phyloP scores from a whole-genome alignment of 805 yeast genomes.

The Wickerhamiella brachini region DNA sequence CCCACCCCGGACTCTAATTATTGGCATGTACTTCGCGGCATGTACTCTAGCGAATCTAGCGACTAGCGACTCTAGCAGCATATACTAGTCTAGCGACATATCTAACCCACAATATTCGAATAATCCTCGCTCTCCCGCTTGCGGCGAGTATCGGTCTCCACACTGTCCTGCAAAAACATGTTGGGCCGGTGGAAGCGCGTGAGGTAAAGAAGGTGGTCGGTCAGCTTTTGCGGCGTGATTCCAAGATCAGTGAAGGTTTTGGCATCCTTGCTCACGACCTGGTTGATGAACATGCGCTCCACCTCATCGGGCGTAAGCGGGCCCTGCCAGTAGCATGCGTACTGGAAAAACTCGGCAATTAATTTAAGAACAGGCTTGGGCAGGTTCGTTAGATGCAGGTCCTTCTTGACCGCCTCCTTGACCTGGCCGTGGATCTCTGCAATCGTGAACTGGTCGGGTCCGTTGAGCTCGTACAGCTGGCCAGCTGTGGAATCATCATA shows the following conservation, averaged over 20 bases:
- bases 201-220: conserved; percentile 28
- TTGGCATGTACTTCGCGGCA: too few relatives aligned
- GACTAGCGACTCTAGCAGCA: too few relatives aligned
- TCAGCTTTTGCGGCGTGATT: conserved; percentile 41
- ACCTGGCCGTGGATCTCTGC: conserved; percentile 57
- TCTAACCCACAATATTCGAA: conserved; percentile 18
- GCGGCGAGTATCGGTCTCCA: conserved; percentile 18
- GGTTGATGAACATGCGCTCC: conserved; percentile 59
- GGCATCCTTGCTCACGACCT: conserved; percentile 44
- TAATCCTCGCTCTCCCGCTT: conserved; percentile 18
- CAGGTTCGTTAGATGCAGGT: conserved; percentile 27
- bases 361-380: conserved; percentile 28
- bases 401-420: conserved; percentile 40
- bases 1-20: too few relatives aligned
- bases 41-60: too few relatives aligned
- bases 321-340: conserved; percentile 33
- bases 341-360: conserved; percentile 26
- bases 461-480: conserved; percentile 58
- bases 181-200: conserved; percentile 21
- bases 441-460: conserved; percentile 50
- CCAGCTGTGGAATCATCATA: conserved; percentile 73
- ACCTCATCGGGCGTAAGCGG: conserved; percentile 54
- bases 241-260: conserved; percentile 59
- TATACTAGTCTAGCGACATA: too few relatives aligned
- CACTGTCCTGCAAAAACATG: conserved; percentile 17